Conservation (phyloP, 2,329 filamentous ascomycete species). For the Balansia obtecta region DNA sequence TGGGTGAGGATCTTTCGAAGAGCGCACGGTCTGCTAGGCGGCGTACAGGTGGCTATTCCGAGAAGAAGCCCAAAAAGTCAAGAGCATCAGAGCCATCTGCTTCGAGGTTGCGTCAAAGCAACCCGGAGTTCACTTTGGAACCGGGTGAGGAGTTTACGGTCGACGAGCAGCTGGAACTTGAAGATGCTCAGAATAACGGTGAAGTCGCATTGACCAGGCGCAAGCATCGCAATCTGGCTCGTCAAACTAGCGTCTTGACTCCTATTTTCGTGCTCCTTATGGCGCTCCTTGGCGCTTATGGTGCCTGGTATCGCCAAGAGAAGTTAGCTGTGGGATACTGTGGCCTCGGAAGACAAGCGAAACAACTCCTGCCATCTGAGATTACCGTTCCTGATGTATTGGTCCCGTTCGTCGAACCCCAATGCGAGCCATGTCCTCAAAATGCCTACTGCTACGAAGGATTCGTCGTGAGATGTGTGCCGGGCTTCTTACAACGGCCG, state of each 20-base stretch:
- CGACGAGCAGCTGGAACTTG: constrained; percentile 72
- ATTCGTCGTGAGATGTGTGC: constrained; percentile 68
- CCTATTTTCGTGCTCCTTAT: constrained; percentile 61
- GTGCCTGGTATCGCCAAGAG: constrained; percentile 80
- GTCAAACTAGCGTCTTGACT: constrained; percentile 40
- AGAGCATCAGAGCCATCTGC: constrained; percentile 45
- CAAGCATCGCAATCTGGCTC: constrained; percentile 24
- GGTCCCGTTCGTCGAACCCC: constrained; percentile 56
- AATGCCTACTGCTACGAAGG: constrained; percentile 82
- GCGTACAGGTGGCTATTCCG: constrained; percentile 24
- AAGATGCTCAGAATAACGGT: constrained; percentile 50
- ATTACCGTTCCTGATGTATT: constrained; percentile 58
- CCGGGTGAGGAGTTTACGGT: constrained; percentile 88
- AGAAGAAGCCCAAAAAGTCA: constrained; percentile 23
- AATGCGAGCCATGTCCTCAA: constrained; percentile 79
- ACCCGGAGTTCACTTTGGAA: constrained; percentile 36
- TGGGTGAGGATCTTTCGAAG: constrained; percentile 27
- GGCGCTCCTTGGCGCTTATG: constrained; percentile 59
- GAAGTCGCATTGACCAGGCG: constrained; percentile 32
- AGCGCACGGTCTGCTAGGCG: constrained; percentile 32
- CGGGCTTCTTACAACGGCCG: constrained; percentile 71
- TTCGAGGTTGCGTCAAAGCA: constrained; percentile 23
- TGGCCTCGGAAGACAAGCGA: constrained; percentile 59
- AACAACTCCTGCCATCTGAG: constrained; percentile 34
- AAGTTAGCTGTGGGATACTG: constrained; percentile 96